Evolutionary conservation across 78 protist genomes (phyloP), one percentile per base, ranked within the genome.

Genomic region (Parvularia atlantis): DNA sequence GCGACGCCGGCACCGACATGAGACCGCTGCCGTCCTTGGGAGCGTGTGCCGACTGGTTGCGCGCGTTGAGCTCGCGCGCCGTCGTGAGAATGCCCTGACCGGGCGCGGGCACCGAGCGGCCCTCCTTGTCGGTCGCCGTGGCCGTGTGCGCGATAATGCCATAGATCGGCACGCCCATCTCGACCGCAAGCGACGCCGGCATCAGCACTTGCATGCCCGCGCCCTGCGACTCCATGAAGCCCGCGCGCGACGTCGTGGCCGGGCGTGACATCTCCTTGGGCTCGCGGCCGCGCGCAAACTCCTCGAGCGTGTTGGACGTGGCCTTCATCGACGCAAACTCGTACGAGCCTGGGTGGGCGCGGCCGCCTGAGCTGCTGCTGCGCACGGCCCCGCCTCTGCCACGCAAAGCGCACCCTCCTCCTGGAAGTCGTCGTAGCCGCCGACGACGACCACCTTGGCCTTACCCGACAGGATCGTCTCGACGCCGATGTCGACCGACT

Each of bases 101-200:
- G 5, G 88, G 88, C 17, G 88, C 88, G 33, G 88, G 88, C 31
- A 84, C 67, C 13, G 72, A 54, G n/a, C 88, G 66, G 66, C 88
- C 88, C 57, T 84, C 79, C 54, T 74, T 72, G 70, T 84, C 88
- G 28, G 83, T 78, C 56, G 88, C 88, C 10, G 84, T 84, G 83
- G n/a, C 59, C 26, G 81, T 70, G 37, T 31, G 72, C 13, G 77
- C 88, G 31, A 84, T 68, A 40, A 84, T 69, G 16, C 73, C 88
- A 52, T 84, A 74, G 31, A 84, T 74, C 28, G 88, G 88, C 26
- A 77, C 58, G 5, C 88, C 87, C 83, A 83, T 76, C 41, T 64
- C 52, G 70, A 83, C 2, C 52, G 87, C 87, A 1, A 72, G 50
- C 19, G 16, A 70, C 30, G 87, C 87, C 28, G 74, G 0, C 78